phyloP scores from a whole-genome alignment of 305 asterid species.

The Fraxinus velutina region DNA sequence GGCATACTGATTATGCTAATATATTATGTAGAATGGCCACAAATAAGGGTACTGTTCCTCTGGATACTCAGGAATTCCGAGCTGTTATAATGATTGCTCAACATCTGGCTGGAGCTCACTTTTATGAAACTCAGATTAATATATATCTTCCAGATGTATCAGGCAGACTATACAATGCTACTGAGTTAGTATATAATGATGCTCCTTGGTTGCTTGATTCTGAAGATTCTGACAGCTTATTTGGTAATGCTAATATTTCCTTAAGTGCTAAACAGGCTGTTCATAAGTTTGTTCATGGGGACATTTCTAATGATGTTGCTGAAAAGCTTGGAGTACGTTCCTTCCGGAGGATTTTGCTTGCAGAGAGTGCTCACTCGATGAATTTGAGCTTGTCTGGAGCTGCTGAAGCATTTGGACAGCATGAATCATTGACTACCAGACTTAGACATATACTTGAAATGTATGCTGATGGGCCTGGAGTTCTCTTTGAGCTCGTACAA shows the following conservation, averaged over 20 bases:
- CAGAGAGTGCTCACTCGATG: conserved; percentile 98
- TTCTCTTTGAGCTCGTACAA: conserved; percentile 91
- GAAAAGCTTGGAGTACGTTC: conserved; percentile 97
- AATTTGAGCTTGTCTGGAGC: conserved; percentile 95
- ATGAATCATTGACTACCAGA: conserved; percentile 92
- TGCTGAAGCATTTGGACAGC: conserved; percentile 99
- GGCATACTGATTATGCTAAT: conserved; percentile 77
- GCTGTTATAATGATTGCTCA: conserved; percentile 89
- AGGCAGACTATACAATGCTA: conserved; percentile 60
- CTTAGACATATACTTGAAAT: conserved; percentile 95
- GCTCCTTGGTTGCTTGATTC: conserved; percentile 97
- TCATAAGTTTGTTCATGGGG: conserved; percentile 84
- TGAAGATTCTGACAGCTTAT: conserved; percentile 57
- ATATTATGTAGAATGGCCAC: conserved; percentile 71
- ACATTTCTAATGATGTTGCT: conserved; percentile 93
- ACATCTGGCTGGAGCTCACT: conserved; percentile 81
- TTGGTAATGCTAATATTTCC: conserved; percentile 46
- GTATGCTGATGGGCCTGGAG: conserved; percentile 98
- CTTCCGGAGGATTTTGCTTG: conserved; percentile 82
- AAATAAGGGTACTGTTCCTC: conserved; percentile 64
- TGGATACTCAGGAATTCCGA: conserved; percentile 73
- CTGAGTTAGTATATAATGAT: conserved; percentile 78
- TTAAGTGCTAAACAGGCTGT: conserved; percentile 55
- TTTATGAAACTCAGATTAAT: conserved; percentile 49
- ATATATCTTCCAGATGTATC: conserved; percentile 86